phyloP scores from a whole-genome alignment of 192 early-diverging fungal species.

The Coemansia javaensis region DNA sequence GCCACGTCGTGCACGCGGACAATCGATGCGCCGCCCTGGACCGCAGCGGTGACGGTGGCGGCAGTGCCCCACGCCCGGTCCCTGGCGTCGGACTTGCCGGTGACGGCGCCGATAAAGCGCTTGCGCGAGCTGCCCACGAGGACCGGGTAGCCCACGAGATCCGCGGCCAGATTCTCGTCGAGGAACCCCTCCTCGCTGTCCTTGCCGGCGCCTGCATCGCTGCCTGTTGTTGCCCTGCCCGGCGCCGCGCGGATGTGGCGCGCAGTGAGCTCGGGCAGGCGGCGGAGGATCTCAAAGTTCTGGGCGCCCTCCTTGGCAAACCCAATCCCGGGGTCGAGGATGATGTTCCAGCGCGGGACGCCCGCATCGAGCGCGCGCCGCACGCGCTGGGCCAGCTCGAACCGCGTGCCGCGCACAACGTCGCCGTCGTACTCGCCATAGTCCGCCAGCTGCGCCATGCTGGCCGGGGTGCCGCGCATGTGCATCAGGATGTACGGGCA shows the following conservation, averaged over 20 bases:
- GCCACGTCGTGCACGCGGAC: constrained; percentile 93
- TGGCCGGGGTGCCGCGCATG: constrained; percentile 90
- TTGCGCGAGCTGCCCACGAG: constrained; percentile 92
- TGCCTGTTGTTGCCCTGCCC: background rate
- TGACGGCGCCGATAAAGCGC: constrained; percentile 80
- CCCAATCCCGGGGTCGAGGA: constrained; percentile 94
- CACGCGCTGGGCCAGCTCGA: constrained; percentile 64
- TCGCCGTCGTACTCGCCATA: constrained; percentile 66
- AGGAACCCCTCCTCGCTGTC: constrained; percentile 37
- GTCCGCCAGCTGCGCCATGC: constrained; percentile 72
- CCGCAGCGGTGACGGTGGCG: constrained; percentile 74
- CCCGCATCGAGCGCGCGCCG: constrained; percentile 70
- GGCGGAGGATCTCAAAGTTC: constrained; percentile 78
- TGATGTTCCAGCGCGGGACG: constrained; percentile 93
- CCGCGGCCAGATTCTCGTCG: constrained; percentile 40
- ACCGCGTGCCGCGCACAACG: constrained; percentile 66
- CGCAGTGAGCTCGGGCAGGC: constrained; percentile 55
- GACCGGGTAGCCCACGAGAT: constrained; percentile 61
- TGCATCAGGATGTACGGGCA: constrained; percentile 95
- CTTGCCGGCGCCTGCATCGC: background rate
- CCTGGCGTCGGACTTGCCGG: constrained; percentile 60
- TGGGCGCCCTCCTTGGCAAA: constrained; percentile 91
- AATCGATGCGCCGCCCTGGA: constrained; percentile 77
- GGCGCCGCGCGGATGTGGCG: constrained; percentile 31
- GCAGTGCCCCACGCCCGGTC: constrained; percentile 85